A percentile compares a stretch with the other conserved stretches of the same genome.
Evolutionary conservation across 2,329 filamentous ascomycete genomes (phyloP).

Genomic region (Aspergillus bombycis): DNA sequence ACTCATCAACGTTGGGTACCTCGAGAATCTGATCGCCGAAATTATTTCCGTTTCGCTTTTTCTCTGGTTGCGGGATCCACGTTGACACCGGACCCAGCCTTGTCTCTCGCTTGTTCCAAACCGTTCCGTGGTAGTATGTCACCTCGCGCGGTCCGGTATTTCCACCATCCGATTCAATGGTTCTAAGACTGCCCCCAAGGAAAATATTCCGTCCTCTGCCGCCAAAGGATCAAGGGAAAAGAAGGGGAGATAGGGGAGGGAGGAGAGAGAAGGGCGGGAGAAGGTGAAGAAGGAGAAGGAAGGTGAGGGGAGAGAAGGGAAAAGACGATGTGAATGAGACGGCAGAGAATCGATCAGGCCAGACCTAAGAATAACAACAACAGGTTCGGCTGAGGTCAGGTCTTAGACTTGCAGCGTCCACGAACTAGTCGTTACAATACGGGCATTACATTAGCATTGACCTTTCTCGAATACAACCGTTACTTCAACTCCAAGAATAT

Average conservation of each 20-base stretch:
- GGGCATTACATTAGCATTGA: not conserved
- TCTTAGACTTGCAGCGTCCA: conserved; percentile 21
- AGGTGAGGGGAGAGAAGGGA: not conserved
- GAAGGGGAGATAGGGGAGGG: not conserved
- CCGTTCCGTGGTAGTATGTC: conserved; percentile 5
- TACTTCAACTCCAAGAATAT: not conserved
- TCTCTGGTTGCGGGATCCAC: conserved; percentile 16
- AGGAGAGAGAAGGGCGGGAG: conserved; percentile 3
- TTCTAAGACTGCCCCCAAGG: not conserved
- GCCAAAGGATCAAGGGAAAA: not conserved
- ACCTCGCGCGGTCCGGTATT: not conserved
- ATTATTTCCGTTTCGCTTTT: conserved; percentile 10
- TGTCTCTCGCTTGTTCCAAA: conserved; percentile 6
- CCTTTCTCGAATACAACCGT: not conserved
- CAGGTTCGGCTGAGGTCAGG: not conserved
- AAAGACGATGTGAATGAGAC: conserved; percentile 1
- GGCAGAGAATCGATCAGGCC: conserved; percentile 16
- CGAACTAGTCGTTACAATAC: conserved; percentile 8
- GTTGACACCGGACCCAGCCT: conserved; percentile 20
- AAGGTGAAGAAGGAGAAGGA: not conserved
- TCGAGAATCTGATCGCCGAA: conserved; percentile 9
- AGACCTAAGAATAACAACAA: conserved; percentile 20
- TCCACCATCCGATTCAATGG: conserved; percentile 1
- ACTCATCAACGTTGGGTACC: not conserved
- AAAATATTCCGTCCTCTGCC: not conserved